phyloP scores from a whole-genome alignment of 805 yeast genomes.

The Brettanomyces bruxellensis region DNA sequence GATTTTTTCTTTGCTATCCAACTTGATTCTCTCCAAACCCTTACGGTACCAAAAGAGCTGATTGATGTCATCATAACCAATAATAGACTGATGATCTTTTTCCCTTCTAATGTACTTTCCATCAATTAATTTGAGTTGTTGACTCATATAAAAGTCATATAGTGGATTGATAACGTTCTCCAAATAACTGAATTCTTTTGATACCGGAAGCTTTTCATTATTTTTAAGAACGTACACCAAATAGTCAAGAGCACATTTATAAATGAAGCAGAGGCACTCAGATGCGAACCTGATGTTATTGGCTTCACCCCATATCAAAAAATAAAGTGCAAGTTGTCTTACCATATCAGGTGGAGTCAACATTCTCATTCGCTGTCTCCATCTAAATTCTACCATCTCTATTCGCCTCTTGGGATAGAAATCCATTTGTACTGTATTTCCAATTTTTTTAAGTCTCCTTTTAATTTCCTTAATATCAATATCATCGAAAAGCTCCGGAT shows the following conservation, averaged over 20 bases:
- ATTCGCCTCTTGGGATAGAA: slow-evolving; percentile 24
- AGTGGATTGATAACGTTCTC: slow-evolving; percentile 36
- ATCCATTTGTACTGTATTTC: slow-evolving; percentile 11
- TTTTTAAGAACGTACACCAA: slow-evolving; percentile 28
- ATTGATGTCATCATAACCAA: slow-evolving; percentile 50
- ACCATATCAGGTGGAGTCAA: slow-evolving; percentile 49
- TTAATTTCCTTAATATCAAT: slow-evolving; percentile 51
- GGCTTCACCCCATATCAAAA: slow-evolving; percentile 71
- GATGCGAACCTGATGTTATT: slow-evolving; percentile 51
- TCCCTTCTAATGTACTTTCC: slow-evolving; percentile 56
- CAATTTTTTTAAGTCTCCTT: slow-evolving; percentile 51
- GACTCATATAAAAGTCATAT: slow-evolving; percentile 54
- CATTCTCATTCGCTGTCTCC: slow-evolving; percentile 59
- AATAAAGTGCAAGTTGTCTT: slow-evolving; percentile 54
- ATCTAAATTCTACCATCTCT: slow-evolving; percentile 76
- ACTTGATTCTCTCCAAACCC: slow-evolving; percentile 25
- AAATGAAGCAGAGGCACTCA: slow-evolving; percentile 44
- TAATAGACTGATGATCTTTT: slow-evolving; percentile 54
- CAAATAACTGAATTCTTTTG: slow-evolving; percentile 24
- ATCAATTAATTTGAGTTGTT: slow-evolving; percentile 49
- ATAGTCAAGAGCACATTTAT: slow-evolving; percentile 46
- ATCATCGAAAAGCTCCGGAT: slow-evolving; percentile 52
- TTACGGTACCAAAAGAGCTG: slow-evolving; percentile 41
- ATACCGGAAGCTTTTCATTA: slow-evolving; percentile 1
- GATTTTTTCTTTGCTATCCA: slow-evolving; percentile 26